A percentile compares a stretch with the other conserved stretches of the same genome.
Evolutionary conservation across 371 early-diverging fungal species (phyloP).

Genomic region (Choanephora cucurbitarum): DNA sequence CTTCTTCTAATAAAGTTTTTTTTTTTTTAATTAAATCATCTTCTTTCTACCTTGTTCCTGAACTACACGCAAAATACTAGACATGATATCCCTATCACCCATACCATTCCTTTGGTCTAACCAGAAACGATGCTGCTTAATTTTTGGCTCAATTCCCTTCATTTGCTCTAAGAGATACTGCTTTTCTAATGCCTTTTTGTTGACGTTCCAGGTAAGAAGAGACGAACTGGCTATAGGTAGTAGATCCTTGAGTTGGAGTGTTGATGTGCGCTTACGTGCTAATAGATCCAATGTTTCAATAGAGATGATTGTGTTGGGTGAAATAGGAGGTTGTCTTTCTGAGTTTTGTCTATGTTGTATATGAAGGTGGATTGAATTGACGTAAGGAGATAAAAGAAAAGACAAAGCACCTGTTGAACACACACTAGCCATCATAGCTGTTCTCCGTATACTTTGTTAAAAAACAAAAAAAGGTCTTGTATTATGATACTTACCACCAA

Average conservation of each 20-base stretch:
- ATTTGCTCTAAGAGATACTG: slow-evolving; percentile 21
- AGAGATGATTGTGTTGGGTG: slow-evolving; percentile 42
- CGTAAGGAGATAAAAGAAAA: slow-evolving; percentile 45
- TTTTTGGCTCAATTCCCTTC: slow-evolving; percentile 15
- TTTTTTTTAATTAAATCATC: slow-evolving; percentile 3
- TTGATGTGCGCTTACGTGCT: slow-evolving; percentile 33
- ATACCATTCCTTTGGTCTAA: slow-evolving; percentile 41
- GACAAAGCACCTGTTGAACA: slow-evolving; percentile 52
- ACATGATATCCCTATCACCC: slow-evolving; percentile 42
- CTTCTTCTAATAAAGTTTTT: slow-evolving; percentile 2
- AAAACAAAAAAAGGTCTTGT: slow-evolving; percentile 33
- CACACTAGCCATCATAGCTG: slow-evolving; percentile 45
- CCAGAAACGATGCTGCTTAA: slow-evolving; percentile 46
- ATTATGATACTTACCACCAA: slow-evolving; percentile 46
- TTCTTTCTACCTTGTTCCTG: slow-evolving; percentile 31
- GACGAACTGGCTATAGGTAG: slow-evolving; percentile 24
- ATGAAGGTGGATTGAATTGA: slow-evolving; percentile 40
- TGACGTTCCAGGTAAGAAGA: slow-evolving; percentile 43
- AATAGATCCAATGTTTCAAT: slow-evolving; percentile 47
- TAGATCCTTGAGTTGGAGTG: slow-evolving; percentile 36
- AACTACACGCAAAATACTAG: slow-evolving; percentile 37
- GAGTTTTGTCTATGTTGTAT: neutral
- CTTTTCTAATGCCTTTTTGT: slow-evolving; percentile 20
- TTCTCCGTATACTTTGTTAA: slow-evolving; percentile 17
- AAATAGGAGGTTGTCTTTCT: slow-evolving; percentile 16